Evolutionary conservation across 148 eudicot genomes (phyloP), one percentile per base, ranked within the genome.

Genomic region (Rhododendron simsii): DNA sequence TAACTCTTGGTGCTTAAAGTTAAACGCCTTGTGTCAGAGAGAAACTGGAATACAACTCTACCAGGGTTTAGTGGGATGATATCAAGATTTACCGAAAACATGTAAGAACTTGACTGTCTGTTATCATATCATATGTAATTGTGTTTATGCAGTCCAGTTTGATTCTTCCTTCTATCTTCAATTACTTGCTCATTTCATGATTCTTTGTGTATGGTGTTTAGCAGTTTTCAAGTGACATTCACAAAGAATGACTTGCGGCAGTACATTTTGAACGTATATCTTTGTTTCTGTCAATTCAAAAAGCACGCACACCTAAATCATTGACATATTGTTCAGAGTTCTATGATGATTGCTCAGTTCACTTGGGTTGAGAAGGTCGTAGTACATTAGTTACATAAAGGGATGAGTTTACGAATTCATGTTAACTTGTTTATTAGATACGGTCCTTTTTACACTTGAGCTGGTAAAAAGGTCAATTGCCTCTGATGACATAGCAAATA

Each of bases 31-130:
- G 81, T 80, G 86, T 74, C 91, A 97, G 98, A 95, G 84, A 90
- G 98, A 93, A 93, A 93, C 86, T 97, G 98, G 99, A 91, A 97
- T 87, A 94, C 93, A 92, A 89, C 94, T 30, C 95, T 94, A 86
- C 99, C 98, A 84, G 98, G 98, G 57, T 95, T 93, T 89, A 77
- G 90, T 78, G 98, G 98, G 99, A 97, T 85, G 98, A 97, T 84
- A 93, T 97, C 57, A 97, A 86, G 91, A 87, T 88, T 53, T 95
- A 89, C 79, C 91, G 87, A 89, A 95, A 95, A 90, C 96, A 96
- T 3, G 96, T 94, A 87, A 89, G 95, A 83, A 51, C 63, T 61
- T 81, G 57, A 81, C 16, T 82, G 12, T 35, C 65, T 23, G 26
- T 75, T 78, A 48, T 33, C 35, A 20, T 16, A 39, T 84, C 80